These are phyloP conservation scores for Globisporangium paddicum DNA, from an alignment of 352 stramenopile species.

Conservation along the genomic window DNA sequence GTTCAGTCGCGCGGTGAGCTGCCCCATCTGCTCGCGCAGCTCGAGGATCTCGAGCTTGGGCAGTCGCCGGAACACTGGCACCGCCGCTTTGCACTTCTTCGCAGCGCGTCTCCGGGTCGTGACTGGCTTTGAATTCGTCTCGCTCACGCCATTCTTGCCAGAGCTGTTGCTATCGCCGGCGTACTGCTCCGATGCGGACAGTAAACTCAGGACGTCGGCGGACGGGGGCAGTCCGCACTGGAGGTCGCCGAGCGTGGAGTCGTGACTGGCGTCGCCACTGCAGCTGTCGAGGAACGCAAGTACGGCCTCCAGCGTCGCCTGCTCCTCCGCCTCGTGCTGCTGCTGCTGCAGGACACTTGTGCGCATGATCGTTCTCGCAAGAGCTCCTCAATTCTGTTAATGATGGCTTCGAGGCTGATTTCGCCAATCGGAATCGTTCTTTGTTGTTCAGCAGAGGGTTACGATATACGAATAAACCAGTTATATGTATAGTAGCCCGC, in stretches of 20 bases:
- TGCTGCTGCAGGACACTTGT: too few species aligned
- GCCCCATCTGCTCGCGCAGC: conserved; percentile 5
- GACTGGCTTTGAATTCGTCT: not conserved
- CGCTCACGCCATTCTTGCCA: not conserved
- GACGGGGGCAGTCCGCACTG: too few species aligned
- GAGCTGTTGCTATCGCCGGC: not conserved
- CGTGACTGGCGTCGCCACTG: not conserved
- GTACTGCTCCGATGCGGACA: not conserved
- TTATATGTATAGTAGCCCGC: too few species aligned
- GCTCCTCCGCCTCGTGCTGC: conserved; percentile 2
- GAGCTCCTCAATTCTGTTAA: too few species aligned
- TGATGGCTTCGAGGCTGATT: too few species aligned
- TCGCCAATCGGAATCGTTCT: too few species aligned
- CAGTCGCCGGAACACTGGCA: not conserved
- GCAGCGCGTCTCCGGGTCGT: not conserved
- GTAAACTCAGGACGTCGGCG: not conserved
- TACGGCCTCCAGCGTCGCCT: conserved; percentile 14
- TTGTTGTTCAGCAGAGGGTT: too few species aligned
- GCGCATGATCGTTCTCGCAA: too few species aligned
- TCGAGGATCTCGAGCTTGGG: conserved; percentile 1
- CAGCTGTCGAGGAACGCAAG: conserved; percentile 18
- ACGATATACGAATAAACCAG: too few species aligned
- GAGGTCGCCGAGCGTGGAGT: not conserved
- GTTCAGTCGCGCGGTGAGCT: not conserved
- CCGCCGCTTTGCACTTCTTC: not conserved